Percentiles rank a stretch among this genome's conserved stretches.
Evolutionary conservation across 805 yeast genomes (phyloP).

Genomic region (Ogataea haglerorum): DNA sequence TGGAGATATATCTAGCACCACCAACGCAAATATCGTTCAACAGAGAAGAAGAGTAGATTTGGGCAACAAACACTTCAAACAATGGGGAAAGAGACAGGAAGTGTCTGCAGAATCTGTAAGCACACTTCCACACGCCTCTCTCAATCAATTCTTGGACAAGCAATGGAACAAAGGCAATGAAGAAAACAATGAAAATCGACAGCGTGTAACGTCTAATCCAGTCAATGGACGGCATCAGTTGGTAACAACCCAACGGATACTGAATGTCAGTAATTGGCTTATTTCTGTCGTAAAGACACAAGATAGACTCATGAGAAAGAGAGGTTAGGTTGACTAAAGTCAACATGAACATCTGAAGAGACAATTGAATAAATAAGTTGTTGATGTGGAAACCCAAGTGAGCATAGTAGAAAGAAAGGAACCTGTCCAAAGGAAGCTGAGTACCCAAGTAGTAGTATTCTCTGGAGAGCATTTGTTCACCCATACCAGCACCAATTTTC

Average conservation of each 20-base stretch:
- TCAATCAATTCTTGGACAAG: conserved; percentile 77
- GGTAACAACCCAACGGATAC: conserved; percentile 70
- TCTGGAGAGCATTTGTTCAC: conserved; percentile 82
- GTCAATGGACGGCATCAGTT: conserved; percentile 67
- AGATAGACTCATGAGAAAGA: conserved; percentile 66
- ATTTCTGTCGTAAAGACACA: conserved; percentile 64
- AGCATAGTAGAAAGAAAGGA: conserved; percentile 79
- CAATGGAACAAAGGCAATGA: conserved; percentile 75
- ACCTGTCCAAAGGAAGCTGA: conserved; percentile 74
- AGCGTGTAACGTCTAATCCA: conserved; percentile 81
- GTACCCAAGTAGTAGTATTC: conserved; percentile 81
- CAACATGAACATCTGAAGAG: conserved; percentile 68
- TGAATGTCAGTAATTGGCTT: conserved; percentile 64
- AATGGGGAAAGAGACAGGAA: conserved; percentile 69
- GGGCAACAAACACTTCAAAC: conserved; percentile 82
- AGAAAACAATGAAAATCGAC: conserved; percentile 79
- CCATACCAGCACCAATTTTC: conserved; percentile 92
- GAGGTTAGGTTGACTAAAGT: conserved; percentile 68
- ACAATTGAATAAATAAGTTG: conserved; percentile 72
- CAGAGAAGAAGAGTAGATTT: conserved; percentile 69
- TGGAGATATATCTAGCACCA: conserved; percentile 83
- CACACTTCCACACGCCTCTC: conserved; percentile 75
- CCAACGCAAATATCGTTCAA: conserved; percentile 72
- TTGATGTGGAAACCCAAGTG: conserved; percentile 86
- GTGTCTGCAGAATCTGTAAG: conserved; percentile 67